Conservation (phyloP, 2,329 filamentous ascomycete genomes). For the Cercospora janseana region DNA sequence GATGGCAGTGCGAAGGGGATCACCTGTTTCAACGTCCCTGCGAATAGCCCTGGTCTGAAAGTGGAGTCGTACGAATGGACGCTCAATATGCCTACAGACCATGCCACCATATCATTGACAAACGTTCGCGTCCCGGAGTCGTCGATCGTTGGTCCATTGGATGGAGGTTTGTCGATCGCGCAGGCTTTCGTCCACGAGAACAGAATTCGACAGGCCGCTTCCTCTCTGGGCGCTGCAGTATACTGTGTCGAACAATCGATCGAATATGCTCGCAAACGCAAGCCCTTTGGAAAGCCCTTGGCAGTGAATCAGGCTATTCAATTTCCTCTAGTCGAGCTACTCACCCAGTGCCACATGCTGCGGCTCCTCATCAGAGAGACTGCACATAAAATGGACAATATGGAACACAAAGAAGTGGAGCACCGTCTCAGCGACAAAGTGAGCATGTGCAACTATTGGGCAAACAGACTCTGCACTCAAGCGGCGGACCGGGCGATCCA, state of each 20-base stretch:
- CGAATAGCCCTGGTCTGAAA: slow-evolving; percentile 52
- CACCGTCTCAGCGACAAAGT: slow-evolving; percentile 60
- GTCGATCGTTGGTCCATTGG: slow-evolving; percentile 53
- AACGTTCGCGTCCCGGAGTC: slow-evolving; percentile 56
- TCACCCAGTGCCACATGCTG: slow-evolving; percentile 62
- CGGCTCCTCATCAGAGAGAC: slow-evolving; percentile 61
- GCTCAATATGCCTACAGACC: slow-evolving; percentile 66
- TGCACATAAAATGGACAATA: slow-evolving; percentile 60
- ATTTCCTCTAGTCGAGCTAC: slow-evolving; percentile 62
- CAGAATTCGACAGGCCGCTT: slow-evolving; percentile 63
- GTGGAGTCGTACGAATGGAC: slow-evolving; percentile 63
- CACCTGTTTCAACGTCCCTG: slow-evolving; percentile 60
- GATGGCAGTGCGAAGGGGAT: slow-evolving; percentile 57
- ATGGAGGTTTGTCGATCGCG: slow-evolving; percentile 58
- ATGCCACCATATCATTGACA: slow-evolving; percentile 59
- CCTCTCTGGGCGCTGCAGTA: slow-evolving; percentile 57
- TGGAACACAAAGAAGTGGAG: slow-evolving; percentile 56
- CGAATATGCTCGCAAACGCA: slow-evolving; percentile 54
- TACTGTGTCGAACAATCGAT: slow-evolving; percentile 61
- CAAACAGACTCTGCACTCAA: slow-evolving; percentile 59
- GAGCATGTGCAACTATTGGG: slow-evolving; percentile 66
- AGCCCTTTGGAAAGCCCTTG: slow-evolving; percentile 58
- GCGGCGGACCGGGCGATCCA: slow-evolving; percentile 63
- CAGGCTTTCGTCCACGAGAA: slow-evolving; percentile 67
- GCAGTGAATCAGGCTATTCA: slow-evolving; percentile 62